Percentiles rank a stretch among this genome's conserved stretches.
These are phyloP conservation scores for Pseudogymnoascus sp. DNA, from an alignment of 2,329 filamentous ascomycete genomes.

Conservation along the genomic window DNA sequence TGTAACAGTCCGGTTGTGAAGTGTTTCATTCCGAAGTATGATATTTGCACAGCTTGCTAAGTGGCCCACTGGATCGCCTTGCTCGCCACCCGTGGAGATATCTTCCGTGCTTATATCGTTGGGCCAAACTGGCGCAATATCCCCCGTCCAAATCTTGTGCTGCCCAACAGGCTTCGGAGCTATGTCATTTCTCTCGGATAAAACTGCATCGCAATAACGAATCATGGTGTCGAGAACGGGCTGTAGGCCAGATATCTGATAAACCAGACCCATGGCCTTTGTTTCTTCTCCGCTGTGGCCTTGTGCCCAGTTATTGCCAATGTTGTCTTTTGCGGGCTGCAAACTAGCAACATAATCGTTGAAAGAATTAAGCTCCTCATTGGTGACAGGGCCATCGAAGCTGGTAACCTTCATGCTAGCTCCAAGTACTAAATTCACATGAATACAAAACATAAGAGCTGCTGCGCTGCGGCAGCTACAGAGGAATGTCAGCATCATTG, in stretches of 20 bases:
- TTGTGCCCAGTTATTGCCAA: not conserved
- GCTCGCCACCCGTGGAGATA: conserved; percentile 11
- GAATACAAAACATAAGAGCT: not conserved
- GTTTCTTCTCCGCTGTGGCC: conserved; percentile 14
- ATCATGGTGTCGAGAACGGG: conserved; percentile 17
- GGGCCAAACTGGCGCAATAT: conserved; percentile 16
- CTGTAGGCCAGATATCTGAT: conserved; percentile 16
- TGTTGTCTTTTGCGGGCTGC: not conserved
- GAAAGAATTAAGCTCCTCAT: conserved; percentile 17
- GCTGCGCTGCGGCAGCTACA: not conserved
- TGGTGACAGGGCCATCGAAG: conserved; percentile 16
- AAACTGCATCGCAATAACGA: conserved; percentile 19
- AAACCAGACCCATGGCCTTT: conserved; percentile 18
- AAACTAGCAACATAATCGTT: conserved; percentile 5
- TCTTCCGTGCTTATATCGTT: conserved; percentile 12
- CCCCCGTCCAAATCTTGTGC: conserved; percentile 16
- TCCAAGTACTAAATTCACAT: not conserved
- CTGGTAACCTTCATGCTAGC: conserved; percentile 12
- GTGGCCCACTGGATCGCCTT: not conserved
- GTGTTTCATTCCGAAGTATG: not conserved
- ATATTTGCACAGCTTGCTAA: not conserved
- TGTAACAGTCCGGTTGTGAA: not conserved
- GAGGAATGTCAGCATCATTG: not conserved
- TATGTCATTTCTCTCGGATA: conserved; percentile 18
- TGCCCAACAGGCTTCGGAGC: conserved; percentile 16